Evolutionary conservation across 805 yeast species (phyloP).

Genomic region (Kurtzmaniella cleridarum): DNA sequence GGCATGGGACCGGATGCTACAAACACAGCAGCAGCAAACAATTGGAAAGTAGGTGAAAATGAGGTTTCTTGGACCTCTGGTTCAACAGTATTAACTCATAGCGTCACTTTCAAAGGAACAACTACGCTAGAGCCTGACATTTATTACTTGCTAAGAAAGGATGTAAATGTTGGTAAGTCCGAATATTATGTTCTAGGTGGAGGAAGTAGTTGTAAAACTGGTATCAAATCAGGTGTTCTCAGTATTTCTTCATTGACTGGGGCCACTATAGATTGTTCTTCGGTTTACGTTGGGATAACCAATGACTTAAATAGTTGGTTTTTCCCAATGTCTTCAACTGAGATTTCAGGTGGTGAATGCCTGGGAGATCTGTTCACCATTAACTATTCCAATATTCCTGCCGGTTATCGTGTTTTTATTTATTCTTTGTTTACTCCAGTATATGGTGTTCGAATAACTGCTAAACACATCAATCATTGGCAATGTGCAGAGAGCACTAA

Average conservation of each 20-base stretch:
- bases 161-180: conserved; percentile 8
- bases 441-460: too few relatives aligned
- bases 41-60: conserved; percentile 8
- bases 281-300: conserved; percentile 16
- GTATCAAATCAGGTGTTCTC: conserved; percentile 16
- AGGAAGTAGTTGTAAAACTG: conserved; percentile 15
- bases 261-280: conserved; percentile 15
- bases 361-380: too few relatives aligned
- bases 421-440: conserved; percentile 6
- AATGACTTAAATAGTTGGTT: conserved; percentile 17
- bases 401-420: conserved; percentile 23
- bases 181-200: conserved; percentile 7
- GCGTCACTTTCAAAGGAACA: conserved; percentile 7
- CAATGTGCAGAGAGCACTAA: background rate
- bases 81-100: conserved; percentile 7
- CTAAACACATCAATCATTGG: conserved; percentile 11
- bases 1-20: conserved; percentile 6
- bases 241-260: conserved; percentile 11
- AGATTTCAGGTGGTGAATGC: too few relatives aligned
- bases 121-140: background rate
- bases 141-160: background rate
- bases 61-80: conserved; percentile 14
- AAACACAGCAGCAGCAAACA: conserved; percentile 6
- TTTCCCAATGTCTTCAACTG: conserved; percentile 10
- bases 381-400: conserved; percentile 19